Conservation (phyloP, 2,329 filamentous ascomycete genomes). For the Penicillium corylophilum region DNA sequence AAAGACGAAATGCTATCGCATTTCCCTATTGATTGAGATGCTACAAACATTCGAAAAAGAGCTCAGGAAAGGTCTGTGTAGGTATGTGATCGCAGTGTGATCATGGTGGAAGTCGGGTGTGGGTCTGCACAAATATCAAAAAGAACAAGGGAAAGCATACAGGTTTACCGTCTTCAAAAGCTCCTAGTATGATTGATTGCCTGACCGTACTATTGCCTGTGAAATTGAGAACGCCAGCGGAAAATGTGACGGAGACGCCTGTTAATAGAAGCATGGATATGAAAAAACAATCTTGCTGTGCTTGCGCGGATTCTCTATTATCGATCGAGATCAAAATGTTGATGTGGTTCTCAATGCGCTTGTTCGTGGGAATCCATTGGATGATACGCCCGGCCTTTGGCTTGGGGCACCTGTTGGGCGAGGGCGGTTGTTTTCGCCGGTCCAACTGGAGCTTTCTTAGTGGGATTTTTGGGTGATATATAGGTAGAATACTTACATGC, state of each 20-base stretch:
- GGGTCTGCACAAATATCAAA: not conserved
- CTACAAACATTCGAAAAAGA: not conserved
- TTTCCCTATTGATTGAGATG: constrained; percentile 14
- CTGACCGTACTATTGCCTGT: not conserved
- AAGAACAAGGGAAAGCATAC: not conserved
- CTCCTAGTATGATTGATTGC: constrained; percentile 10
- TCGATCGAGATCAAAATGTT: constrained; percentile 24
- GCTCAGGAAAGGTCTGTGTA: not conserved
- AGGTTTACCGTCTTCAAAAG: constrained; percentile 15
- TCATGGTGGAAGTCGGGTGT: not conserved
- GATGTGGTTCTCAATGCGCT: constrained; percentile 44
- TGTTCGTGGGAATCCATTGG: constrained; percentile 39
- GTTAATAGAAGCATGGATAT: not conserved
- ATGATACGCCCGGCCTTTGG: constrained; percentile 30
- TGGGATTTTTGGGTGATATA: not conserved
- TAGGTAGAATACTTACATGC: constrained; percentile 65
- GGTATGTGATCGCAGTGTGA: not conserved
- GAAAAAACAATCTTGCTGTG: not conserved
- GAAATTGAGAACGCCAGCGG: not conserved
- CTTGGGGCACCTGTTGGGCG: constrained; percentile 20
- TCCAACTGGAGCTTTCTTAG: constrained; percentile 31
- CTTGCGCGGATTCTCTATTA: not conserved
- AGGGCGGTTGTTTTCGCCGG: constrained; percentile 33
- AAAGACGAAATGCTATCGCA: not conserved
- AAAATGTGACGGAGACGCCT: not conserved